Base-by-base conservation (phyloP, 441 rosid genomes). In the Codiaeum variegatum region DNA sequence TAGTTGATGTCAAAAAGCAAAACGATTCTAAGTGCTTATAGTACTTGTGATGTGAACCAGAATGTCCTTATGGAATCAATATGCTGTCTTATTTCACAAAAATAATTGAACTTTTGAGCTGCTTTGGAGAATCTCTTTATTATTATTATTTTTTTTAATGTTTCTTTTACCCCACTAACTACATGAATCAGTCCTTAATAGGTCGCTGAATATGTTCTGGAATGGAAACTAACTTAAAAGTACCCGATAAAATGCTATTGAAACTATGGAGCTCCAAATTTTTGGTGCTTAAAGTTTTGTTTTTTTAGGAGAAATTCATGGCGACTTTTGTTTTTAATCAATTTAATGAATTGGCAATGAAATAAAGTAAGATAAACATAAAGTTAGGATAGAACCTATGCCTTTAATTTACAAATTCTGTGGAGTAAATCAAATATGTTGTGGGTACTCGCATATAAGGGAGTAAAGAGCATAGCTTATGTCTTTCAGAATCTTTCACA, bases 51-150 rank as follows among this genome's bases (percentile, higher is more conserved):
- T 34, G 49, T 34, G 69, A 62, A 51, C 31, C 66, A 5, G 66
- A 46, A 70, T 66, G 66, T 59, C 51, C 26, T 19, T 18, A 59
- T 73, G 78, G 70, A 62, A 75, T 64, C 61, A 72, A 74, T 73
- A 69, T 80, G 60, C 38, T 75, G 71, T 75, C 66, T 34, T 54
- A 23, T 34, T 23, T 65, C 54, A 55, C 81, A 34, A 44, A 69
- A 74, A 75, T 67, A 52, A 70, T 76, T 68, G 66, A 74, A 67
- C 76, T 61, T 73, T 60, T 54, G 71, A 47, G 71, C 75, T 80
- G 82, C 76, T 75, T 66, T 69, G 52, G 56, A 65, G 78, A 65
- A 75, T 77, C 76, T 72, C 69, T 67, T 73, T 63, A 49, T 26
- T 69, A 76, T 49, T 40, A 19, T 62, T 21, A 34, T 36, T 23